Evolutionary conservation across 345 rosid species (phyloP).

Genomic region (Citrus australasica): DNA sequence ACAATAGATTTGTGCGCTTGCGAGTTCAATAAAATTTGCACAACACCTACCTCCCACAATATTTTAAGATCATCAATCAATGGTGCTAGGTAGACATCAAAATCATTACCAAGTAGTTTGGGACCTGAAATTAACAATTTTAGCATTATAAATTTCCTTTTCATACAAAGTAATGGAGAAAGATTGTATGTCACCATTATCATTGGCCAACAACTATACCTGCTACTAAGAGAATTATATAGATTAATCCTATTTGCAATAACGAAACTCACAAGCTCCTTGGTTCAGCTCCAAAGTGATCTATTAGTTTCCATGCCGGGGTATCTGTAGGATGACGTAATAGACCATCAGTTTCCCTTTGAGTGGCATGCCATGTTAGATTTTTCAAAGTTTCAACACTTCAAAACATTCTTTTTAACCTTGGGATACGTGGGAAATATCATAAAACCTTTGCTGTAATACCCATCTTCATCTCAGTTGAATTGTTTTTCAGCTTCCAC

Average conservation of each 20-base stretch:
- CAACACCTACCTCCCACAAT: too few species aligned
- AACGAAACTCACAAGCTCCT: not conserved
- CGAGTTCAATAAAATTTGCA: too few species aligned
- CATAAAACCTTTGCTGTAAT: not conserved
- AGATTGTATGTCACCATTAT: not conserved
- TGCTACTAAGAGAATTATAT: not conserved
- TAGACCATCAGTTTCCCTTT: not conserved
- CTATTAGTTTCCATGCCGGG: not conserved
- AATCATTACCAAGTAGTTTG: not conserved
- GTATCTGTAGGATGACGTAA: not conserved
- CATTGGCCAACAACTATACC: not conserved
- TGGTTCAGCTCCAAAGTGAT: not conserved
- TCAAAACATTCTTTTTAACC: not conserved
- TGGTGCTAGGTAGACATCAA: not conserved
- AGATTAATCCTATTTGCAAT: not conserved
- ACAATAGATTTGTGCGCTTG: too few species aligned
- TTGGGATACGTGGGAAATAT: not conserved
- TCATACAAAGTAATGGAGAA: not conserved
- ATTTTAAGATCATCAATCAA: too few species aligned
- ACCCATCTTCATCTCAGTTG: not conserved
- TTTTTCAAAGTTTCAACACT: not conserved
- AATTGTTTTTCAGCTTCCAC: not conserved
- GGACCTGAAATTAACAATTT: not conserved
- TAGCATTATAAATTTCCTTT: not conserved
- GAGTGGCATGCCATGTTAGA: not conserved